Base-by-base conservation (phyloP, 768 basidiomycete species). In the Postia placenta region DNA sequence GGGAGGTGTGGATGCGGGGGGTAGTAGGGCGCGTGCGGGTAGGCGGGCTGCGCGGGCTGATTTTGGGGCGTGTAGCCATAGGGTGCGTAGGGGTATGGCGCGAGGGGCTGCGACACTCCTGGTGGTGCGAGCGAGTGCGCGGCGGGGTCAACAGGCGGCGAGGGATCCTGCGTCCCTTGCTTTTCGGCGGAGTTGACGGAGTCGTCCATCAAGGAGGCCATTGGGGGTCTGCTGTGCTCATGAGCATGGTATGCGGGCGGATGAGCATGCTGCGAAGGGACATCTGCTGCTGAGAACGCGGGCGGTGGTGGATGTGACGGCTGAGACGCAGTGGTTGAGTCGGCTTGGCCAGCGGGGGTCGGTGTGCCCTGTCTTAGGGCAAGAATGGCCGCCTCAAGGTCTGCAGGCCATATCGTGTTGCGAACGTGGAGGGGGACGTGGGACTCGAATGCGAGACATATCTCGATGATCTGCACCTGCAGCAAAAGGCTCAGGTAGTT, bases 401-500 rank as follows among this genome's bases (percentile, higher is more conserved):
- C 83, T 27, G 69, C 65, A 11, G 87, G 87, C 87, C 87, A 89
- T 64, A 89, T 67, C n/a, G 79, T 69, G 48, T 71, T 72, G 64
- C 78, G 82, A 45, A 85, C 62, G 53, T 83, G 81, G 33, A 74
- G 68, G 11, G 85, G 80, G 12, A 81, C 80, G 69, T 88, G 76
- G 7, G 79, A 62, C 57, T 89, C 84, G 58, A 86, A 81, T 30
- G 75, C 73, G 51, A 90, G 72, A 62, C 85, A 89, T 58, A 90
- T 80, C 56, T 88, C 87, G 60, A 90, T 86, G 60, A 90, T 75
- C 67, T 89, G 85, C 39, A 77, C 74, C 19, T 75, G 78, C 20
- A 81, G 75, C 6, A 91, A 73, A 19, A 87, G 73, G 20, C 74
- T 72, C 37, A 91, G 72, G 68, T 90, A 91, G 53, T 78, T 76